Evolutionary conservation across 2,329 filamentous ascomycete species (phyloP), one percentile per base, ranked within the genome.

Genomic region (Fusarium sp.): DNA sequence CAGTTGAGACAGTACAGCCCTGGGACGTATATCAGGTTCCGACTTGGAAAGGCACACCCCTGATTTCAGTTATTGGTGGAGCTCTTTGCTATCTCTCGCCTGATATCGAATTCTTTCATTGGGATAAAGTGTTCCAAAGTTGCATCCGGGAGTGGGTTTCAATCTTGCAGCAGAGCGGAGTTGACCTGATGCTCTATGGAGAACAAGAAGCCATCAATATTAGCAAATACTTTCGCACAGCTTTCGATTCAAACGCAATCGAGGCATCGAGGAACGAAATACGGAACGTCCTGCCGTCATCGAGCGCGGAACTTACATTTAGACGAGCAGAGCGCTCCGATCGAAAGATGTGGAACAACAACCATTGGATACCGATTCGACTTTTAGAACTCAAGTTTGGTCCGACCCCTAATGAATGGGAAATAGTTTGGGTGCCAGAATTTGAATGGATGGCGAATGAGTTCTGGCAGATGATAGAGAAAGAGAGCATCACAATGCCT

Each of bases 371-470:
- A 1, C 78, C 78, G 0, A 57, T 80, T 27, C 74, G 78, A 4
- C 49, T 79, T 0, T 18, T 77, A 0, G 62, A 70, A 2, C 36
- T 79, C 0, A 7, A 70, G 13, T 52, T 70, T 41, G 78, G 79
- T 1, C 41, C 64, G 1, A 9, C 25, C 0, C 54, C 56, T 0
- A 3, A 3, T 0, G 76, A 80, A 36, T 80, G 79, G 78, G 15
- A 44, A 4, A n/a, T 80, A 1, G 5, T 42, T 31, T 80, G 78
- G 78, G 75, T 29, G 0, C 65, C 70, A 0, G 78, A 80, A 46
- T 78, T 73, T 50, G 78, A 79, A 27, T 71, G 45, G 18, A 74
- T 77, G 70, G 78, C 78, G 0, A 46, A 27, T 4, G 49, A 80
- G 18, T 80, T 80, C 13, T 80, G 79, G 79, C 4, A 38, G 13